Evolutionary conservation across 495 filamentous ascomycete species (phyloP).

Genomic region (Margaritispora aquatica): DNA sequence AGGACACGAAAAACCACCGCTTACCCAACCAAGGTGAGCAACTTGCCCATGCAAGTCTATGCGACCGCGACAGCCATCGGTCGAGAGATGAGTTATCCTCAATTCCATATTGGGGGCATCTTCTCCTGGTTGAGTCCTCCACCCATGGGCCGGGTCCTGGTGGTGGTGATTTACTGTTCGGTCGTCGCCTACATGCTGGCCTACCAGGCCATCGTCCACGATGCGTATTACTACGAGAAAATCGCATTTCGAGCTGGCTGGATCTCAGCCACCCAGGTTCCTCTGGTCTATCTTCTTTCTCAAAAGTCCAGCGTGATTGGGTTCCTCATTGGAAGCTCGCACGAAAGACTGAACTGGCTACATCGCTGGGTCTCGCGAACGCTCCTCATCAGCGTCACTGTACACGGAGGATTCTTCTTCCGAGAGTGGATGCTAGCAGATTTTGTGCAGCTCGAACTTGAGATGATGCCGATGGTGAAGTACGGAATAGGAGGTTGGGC

Average conservation of each 20-base stretch:
- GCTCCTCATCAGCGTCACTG: conserved; percentile 64
- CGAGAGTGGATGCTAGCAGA: conserved; percentile 59
- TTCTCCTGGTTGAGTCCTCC: conserved; percentile 44
- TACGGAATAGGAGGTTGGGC: conserved; percentile 70
- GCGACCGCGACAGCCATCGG: conserved; percentile 63
- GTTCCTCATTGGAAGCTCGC: conserved; percentile 56
- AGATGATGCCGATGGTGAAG: conserved; percentile 56
- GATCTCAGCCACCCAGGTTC: conserved; percentile 75
- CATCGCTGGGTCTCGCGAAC: conserved; percentile 76
- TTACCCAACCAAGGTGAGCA: conserved; percentile 61
- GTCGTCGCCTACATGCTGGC: conserved; percentile 53
- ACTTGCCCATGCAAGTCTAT: conserved; percentile 41
- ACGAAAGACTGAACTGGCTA: conserved; percentile 78
- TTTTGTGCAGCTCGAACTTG: conserved; percentile 55
- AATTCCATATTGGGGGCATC: conserved; percentile 42
- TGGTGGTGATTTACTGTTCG: conserved; percentile 49
- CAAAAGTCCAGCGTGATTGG: conserved; percentile 75
- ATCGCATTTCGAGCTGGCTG: conserved; percentile 73
- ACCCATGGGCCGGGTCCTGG: conserved; percentile 47
- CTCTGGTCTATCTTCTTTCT: conserved; percentile 70
- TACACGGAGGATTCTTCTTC: conserved; percentile 72
- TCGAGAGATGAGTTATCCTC: conserved; percentile 62
- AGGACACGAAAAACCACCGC: conserved; percentile 25
- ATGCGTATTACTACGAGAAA: conserved; percentile 52
- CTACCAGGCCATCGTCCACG: conserved; percentile 29